Percentiles rank a stretch among this genome's conserved stretches.
These are phyloP conservation scores for Crithidia acanthocephali DNA, from an alignment of 208 protist species.

Conservation along the genomic window DNA sequence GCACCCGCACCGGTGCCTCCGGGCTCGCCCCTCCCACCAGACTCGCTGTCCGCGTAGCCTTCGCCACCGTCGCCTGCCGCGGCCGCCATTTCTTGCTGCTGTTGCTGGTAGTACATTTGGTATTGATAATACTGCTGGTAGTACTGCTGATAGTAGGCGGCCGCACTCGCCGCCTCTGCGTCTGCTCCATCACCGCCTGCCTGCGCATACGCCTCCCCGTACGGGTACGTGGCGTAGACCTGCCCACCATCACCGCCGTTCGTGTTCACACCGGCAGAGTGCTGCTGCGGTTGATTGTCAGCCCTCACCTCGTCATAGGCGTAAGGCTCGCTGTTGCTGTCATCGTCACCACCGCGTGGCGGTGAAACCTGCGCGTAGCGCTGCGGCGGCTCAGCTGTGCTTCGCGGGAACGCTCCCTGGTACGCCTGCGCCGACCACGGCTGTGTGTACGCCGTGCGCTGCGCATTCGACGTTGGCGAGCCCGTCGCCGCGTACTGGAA, in stretches of 20 bases:
- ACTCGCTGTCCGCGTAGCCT: constrained; percentile 4
- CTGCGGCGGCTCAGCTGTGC: background rate
- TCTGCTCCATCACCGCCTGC: background rate
- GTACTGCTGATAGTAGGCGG: constrained; percentile 31
- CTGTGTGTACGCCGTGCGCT: background rate
- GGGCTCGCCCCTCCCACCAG: background rate
- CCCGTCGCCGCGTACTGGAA: background rate
- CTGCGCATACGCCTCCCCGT: background rate
- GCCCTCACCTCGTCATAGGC: background rate
- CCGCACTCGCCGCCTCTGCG: constrained; percentile 12
- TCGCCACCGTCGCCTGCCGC: background rate
- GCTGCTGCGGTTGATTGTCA: background rate
- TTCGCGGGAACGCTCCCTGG: background rate
- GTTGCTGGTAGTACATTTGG: constrained; percentile 26
- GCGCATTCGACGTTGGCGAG: constrained; percentile 2
- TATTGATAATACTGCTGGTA: constrained; percentile 33
- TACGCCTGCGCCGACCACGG: background rate
- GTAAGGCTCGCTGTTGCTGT: background rate
- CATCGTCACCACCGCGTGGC: background rate
- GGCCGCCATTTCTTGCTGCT: constrained; percentile 18
- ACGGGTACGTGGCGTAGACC: background rate
- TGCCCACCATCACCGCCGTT: background rate
- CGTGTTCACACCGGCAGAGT: background rate
- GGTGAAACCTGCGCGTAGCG: background rate
- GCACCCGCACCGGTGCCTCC: background rate